phyloP scores from a whole-genome alignment of 2,329 filamentous ascomycete species.

The Penicillium griseofulvum region DNA sequence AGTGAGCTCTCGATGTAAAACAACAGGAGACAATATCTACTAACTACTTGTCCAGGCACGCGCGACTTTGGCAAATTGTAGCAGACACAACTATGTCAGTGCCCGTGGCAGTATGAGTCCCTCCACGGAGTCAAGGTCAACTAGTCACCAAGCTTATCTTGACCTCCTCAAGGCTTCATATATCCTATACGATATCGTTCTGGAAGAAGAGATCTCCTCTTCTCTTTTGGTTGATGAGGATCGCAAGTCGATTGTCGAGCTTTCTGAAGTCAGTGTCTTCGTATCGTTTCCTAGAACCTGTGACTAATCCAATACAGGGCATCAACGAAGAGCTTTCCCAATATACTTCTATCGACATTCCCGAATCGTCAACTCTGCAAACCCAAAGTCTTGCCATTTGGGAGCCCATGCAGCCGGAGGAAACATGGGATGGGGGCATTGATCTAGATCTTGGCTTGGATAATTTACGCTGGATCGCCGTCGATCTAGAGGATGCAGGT shows the following conservation, averaged over 20 bases:
- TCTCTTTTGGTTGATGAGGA: constrained; percentile 29
- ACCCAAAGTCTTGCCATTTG: constrained; percentile 29
- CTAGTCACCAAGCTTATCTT: constrained; percentile 30
- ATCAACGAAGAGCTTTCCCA: constrained; percentile 30
- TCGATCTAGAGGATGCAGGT: constrained; percentile 14
- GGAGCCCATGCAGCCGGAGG: constrained; percentile 32
- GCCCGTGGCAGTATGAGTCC: constrained; percentile 25
- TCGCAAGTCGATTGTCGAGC: constrained; percentile 30
- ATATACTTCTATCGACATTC: constrained; percentile 27
- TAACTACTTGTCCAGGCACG: constrained; percentile 20
- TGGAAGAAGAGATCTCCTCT: constrained; percentile 21
- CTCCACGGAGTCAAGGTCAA: constrained; percentile 20
- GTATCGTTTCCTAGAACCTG: not conserved
- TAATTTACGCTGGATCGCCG: constrained; percentile 27
- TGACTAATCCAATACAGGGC: constrained; percentile 14
- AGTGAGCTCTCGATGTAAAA: not conserved
- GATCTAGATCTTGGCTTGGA: constrained; percentile 19
- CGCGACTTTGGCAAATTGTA: constrained; percentile 22
- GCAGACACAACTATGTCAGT: constrained; percentile 17
- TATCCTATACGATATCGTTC: constrained; percentile 33
- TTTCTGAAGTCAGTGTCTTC: constrained; percentile 26
- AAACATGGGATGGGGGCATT: constrained; percentile 15
- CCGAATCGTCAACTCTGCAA: constrained; percentile 21
- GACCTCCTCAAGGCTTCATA: constrained; percentile 34
- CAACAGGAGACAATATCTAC: not conserved